These are phyloP conservation scores for Miscanthus sacchariflorus DNA, from an alignment of 202 grass and related monocot genomes.

Conservation along the genomic window DNA sequence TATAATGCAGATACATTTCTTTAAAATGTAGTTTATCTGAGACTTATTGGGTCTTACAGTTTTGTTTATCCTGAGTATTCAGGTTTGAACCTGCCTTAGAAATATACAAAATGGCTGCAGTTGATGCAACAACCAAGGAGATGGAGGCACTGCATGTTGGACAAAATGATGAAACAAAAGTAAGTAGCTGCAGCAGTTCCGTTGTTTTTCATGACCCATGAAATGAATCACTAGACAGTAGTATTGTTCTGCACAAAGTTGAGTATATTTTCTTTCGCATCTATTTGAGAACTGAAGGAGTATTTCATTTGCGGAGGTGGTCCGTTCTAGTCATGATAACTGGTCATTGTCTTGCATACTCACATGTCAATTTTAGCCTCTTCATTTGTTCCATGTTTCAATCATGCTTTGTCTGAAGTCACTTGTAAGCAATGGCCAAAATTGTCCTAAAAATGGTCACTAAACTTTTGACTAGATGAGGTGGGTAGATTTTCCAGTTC, in stretches of 20 bases:
- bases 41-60: slow-evolving; percentile 1
- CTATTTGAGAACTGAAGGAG: background rate
- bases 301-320: background rate
- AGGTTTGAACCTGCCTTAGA: slow-evolving; percentile 18
- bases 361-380: slow-evolving; percentile 14
- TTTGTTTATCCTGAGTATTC: slow-evolving; percentile 27
- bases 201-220: background rate
- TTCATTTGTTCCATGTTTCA: background rate
- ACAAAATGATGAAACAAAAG: slow-evolving; percentile 38
- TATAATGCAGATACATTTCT: background rate
- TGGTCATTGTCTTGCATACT: background rate
- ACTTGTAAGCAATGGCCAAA: background rate
- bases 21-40: background rate
- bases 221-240: background rate
- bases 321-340: background rate
- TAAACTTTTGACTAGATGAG: slow-evolving; percentile 14
- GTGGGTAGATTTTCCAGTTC: background rate
- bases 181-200: slow-evolving; percentile 26
- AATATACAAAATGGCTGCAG: slow-evolving; percentile 42
- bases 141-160: slow-evolving; percentile 51
- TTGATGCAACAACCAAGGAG: slow-evolving; percentile 45
- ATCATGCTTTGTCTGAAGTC: background rate
- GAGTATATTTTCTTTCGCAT: background rate
- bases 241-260: background rate
- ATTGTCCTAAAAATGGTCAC: background rate